Base-by-base conservation (phyloP, 805 yeast species). In the Suhomyces prunicola region DNA sequence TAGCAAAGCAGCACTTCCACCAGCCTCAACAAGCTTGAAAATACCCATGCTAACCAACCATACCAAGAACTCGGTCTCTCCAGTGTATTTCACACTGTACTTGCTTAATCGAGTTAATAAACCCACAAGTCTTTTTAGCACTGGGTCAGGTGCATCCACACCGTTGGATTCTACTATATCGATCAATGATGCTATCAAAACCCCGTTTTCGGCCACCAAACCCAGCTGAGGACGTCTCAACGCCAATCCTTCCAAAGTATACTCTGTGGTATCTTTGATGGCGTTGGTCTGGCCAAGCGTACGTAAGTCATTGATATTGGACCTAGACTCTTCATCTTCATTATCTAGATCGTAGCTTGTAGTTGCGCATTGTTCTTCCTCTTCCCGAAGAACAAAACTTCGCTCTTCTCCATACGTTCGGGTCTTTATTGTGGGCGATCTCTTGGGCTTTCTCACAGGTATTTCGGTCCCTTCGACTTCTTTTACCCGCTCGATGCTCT, bases 301-400 rank as follows among this genome's bases (percentile, higher is more conserved):
- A 35, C 66, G 50, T 24, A 65, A 51, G 51, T 65, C 70, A 26
- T 60, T 54, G 33, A 61, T 57, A 33, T 57, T 58, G 2, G 51
- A 26, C 23, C 13, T 24, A 4, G 46, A 42, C 5, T 42, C 46
- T 41, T 23, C 45, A 3, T 6, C 33, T 29, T 12, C 33, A 9
- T 29, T 4, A 5, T 10, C 33, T 2, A 29, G 6, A 1, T 22
- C 15, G 29, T 23, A 41, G n/a, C 22, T 22, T 10, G 4, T 7
- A 13, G 26, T 8, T 9, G 2, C 46, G 4, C 13, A 2, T 12
- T 3, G 31, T 23, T 42, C 29, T 23, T 45, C 44, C 17, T 22
- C 45, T 10, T 41, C 45, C 22, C 46, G 27, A 23, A 42, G 31
- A 5, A 42, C 46, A 13, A 42, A 42, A 24, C 46, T 42, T n/a